Evolutionary conservation across 805 yeast genomes (phyloP), one percentile per base, ranked within the genome.

Genomic region (Cyberlindnera suaveolens): DNA sequence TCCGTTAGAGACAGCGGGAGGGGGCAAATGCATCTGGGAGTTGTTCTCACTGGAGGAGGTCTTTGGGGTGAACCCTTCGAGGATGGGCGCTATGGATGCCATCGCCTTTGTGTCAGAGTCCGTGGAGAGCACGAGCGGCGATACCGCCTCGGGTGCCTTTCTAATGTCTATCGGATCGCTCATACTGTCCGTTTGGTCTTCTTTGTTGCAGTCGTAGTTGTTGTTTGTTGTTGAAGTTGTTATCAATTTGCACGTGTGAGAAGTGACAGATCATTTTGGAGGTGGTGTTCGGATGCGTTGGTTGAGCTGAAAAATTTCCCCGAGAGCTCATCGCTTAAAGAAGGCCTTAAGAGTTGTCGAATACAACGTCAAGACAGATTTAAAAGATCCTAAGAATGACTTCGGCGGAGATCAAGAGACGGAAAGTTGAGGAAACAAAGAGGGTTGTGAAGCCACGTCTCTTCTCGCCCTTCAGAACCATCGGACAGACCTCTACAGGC

Each of bases 401-500:
- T 19, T 26, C 44, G 31, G 15, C 45, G 2, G 48, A 46, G 19
- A 33, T 37, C 4, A 57, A 56, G 41, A 49, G 51, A 46, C 47
- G 56, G 17, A 51, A 48, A 31, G 42, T 52, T 15, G 34, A 32
- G 3, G 40, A 42, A 13, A 16, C 39, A 11, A n/a, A 29, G 14
- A 33, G 18, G 14, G 31, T 39, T 15, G 36, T 16, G 3, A 51
- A 45, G 3, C 81, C 88, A 1, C 78, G 71, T 58, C 77, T 89
- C 29, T 89, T 85, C 62, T 76, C 95, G 17, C 96, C 96, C 1
- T 89, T 86, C 61, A 71, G 96, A 65, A 85, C 70, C n/a, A 68
- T 93, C 20, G 99, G 99, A 5, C 80, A 87, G 57, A 95, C 95
- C n/a, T 75, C 96, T 26, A 87, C 87, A 58, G 82, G 77, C 31